A percentile compares a stretch with the other conserved stretches of the same genome.
Evolutionary conservation across 2,329 filamentous ascomycete genomes (phyloP).

Genomic region (Amesomyces nigricolor): DNA sequence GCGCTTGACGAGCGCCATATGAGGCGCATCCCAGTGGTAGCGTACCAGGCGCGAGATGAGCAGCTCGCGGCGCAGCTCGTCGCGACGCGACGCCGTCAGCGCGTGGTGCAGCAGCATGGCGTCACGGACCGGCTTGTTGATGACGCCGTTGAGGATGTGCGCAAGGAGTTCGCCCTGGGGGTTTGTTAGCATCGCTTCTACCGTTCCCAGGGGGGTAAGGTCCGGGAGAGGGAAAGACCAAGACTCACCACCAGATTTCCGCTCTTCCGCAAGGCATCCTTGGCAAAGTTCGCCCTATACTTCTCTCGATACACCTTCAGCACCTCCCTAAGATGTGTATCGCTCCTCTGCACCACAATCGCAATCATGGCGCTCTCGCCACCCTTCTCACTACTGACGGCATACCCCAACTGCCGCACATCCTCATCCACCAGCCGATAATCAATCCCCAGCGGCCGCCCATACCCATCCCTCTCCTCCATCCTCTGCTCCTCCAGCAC

Average conservation of each 20-base stretch:
- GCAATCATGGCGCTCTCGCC: conserved; percentile 84
- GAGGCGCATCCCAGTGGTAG: conserved; percentile 84
- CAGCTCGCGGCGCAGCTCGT: conserved; percentile 72
- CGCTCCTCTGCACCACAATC: conserved; percentile 74
- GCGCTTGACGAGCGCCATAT: conserved; percentile 72
- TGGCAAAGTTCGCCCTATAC: conserved; percentile 75
- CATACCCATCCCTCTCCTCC: conserved; percentile 68
- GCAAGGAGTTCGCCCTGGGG: conserved; percentile 83
- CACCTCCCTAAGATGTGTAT: conserved; percentile 75
- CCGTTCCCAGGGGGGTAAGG: neutral
- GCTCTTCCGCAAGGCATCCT: conserved; percentile 81
- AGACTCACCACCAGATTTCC: conserved; percentile 82
- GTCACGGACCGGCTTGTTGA: conserved; percentile 91
- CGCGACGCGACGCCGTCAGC: conserved; percentile 65
- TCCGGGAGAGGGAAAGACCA: conserved; percentile 2
- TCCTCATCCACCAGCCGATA: conserved; percentile 61
- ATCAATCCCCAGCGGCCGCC: conserved; percentile 54
- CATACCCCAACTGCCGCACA: conserved; percentile 61
- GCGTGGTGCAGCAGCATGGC: conserved; percentile 88
- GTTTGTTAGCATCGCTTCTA: neutral
- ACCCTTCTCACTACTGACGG: conserved; percentile 67
- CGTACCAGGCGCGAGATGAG: conserved; percentile 83
- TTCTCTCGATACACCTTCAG: conserved; percentile 68
- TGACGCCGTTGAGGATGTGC: conserved; percentile 92
- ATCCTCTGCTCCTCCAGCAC: conserved; percentile 78